A percentile compares a stretch with the other conserved stretches of the same genome.
phyloP scores from a whole-genome alignment of 2,329 filamentous ascomycete species.

The Cladosporium phlei region DNA sequence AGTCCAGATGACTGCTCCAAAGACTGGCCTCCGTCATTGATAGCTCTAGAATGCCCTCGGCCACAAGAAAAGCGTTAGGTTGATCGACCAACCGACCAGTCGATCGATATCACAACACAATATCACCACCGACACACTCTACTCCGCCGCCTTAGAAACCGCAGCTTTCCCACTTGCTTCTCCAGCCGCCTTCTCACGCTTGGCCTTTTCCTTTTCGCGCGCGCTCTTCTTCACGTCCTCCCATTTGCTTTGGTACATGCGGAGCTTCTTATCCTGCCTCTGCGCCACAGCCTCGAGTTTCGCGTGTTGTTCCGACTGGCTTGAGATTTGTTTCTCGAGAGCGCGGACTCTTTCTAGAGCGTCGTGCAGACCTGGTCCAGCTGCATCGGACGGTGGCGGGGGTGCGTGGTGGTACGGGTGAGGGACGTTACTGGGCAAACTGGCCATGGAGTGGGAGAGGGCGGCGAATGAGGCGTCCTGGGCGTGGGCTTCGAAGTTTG shows the following conservation, averaged over 20 bases:
- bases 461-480: conserved; percentile 71
- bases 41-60: too few relatives aligned
- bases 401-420: background rate
- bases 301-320: conserved; percentile 56
- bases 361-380: conserved; percentile 24
- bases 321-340: conserved; percentile 61
- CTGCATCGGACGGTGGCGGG: background rate
- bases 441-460: conserved; percentile 71
- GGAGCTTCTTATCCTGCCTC: conserved; percentile 57
- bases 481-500: conserved; percentile 86
- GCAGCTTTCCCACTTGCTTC: background rate
- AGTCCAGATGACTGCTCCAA: too few relatives aligned
- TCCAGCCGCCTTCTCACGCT: conserved; percentile 9
- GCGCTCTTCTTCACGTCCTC: conserved; percentile 65
- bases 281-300: conserved; percentile 58
- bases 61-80: too few relatives aligned
- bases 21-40: too few relatives aligned
- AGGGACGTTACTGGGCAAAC: conserved; percentile 35
- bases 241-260: conserved; percentile 64
- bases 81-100: too few relatives aligned
- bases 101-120: too few relatives aligned
- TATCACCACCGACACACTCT: too few relatives aligned
- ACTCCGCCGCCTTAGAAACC: too few relatives aligned
- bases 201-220: conserved; percentile 24
- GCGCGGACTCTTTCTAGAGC: conserved; percentile 20